Conservation (phyloP, 1,284 basidiomycete genomes). For the Ustilago crameri region DNA sequence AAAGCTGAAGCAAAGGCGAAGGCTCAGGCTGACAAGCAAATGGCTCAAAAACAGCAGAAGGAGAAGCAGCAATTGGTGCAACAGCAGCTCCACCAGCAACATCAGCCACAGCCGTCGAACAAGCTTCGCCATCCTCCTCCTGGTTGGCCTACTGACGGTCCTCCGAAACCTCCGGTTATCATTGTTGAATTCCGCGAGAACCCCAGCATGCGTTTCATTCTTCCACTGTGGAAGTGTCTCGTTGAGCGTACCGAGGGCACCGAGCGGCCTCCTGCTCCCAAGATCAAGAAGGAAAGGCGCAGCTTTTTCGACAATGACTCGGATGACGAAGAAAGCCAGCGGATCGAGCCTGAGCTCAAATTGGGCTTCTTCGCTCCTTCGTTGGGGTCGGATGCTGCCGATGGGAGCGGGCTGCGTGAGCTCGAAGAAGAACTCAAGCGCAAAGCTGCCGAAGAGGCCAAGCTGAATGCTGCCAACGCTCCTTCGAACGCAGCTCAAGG, state of each 20-base stretch:
- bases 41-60: slow-evolving; percentile 36
- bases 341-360: slow-evolving; percentile 46
- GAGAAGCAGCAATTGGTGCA: slow-evolving; percentile 35
- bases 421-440: slow-evolving; percentile 42
- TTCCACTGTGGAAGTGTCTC: slow-evolving; percentile 62
- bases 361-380: slow-evolving; percentile 59
- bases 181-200: slow-evolving; percentile 67
- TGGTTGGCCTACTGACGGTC: slow-evolving; percentile 51
- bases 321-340: slow-evolving; percentile 44
- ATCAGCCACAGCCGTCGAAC: slow-evolving; percentile 21
- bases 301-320: slow-evolving; percentile 52
- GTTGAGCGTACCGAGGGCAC: slow-evolving; percentile 57
- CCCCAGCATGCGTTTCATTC: slow-evolving; percentile 60
- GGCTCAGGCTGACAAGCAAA: slow-evolving; percentile 36
- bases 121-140: slow-evolving; percentile 50
- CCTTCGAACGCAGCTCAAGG: slow-evolving; percentile 6
- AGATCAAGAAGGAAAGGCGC: slow-evolving; percentile 49
- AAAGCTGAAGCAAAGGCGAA: slow-evolving; percentile 52
- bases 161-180: slow-evolving; percentile 60
- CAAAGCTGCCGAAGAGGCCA: slow-evolving; percentile 42
- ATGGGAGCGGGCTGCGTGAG: slow-evolving; percentile 51
- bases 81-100: slow-evolving; percentile 24
- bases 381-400: slow-evolving; percentile 58
- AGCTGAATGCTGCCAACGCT: slow-evolving; percentile 15
- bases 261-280: slow-evolving; percentile 39